Evolutionary conservation across 177 flowering plant species (phyloP), one percentile per base, ranked within the genome.

Genomic region (Vitis hybrid): DNA sequence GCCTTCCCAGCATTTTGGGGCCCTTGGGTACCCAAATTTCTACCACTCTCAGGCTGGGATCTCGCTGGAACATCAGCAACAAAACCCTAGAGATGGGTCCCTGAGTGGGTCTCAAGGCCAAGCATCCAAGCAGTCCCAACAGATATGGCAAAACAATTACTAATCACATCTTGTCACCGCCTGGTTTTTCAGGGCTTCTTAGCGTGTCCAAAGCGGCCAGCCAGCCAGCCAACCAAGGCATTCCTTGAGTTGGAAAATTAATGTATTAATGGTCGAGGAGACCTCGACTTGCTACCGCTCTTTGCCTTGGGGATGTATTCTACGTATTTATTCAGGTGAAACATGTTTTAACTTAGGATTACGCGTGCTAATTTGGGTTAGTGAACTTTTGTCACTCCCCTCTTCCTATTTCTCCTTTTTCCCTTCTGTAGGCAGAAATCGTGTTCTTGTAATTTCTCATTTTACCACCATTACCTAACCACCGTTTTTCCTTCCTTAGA

Each of bases 141-240:
- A 89, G 79, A 60, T 94, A 66, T 94, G 98, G 98, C 96, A 88
- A 74, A 90, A 87, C 80, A 82, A 76, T 74, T 92, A 90, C 87
- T 89, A 76, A 87, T 75, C 72, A 16, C 31, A 45, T 26, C 29
- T 26, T 26, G 8, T 77, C 74, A 53, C 64, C 77, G 60, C 76
- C 73, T 63, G 81, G 75, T 81, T 79, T 84, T 81, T 82, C 83
- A 76, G 86, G 86, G 87, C 79, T 73, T 59, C 74, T 80, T 78
- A 75, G 71, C 52, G 74, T 78, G 78, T 71, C 74, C 66, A 65
- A 71, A 76, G 80, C 69, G 74, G 85, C 82, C 81, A 65, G 50
- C 76, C 77, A 71, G 29, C 26, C 26, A 22, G 0, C 26, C 26
- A 26, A 26, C 29, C 29, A 50, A 65, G 73, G 74, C 63, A n/a